Conservation (phyloP, 208 protist species). For the Trypanosoma avium region DNA sequence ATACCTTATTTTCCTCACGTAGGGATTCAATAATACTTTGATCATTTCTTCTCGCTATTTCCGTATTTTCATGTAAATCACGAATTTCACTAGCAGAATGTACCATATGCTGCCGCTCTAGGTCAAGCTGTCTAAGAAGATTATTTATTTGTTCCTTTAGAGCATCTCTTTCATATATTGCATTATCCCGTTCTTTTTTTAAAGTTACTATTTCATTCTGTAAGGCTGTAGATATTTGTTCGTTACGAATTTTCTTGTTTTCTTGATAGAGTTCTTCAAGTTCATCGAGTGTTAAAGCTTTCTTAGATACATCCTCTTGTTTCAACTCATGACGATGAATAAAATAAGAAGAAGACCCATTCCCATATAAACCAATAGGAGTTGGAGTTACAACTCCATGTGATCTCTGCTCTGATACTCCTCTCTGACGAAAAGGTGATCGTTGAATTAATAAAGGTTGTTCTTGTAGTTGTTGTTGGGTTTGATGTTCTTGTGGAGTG, state of each 20-base stretch:
- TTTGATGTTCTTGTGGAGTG: not conserved
- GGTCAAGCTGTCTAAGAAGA: slow-evolving; percentile 21
- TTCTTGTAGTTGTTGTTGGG: not conserved
- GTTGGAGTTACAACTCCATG: not conserved
- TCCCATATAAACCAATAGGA: not conserved
- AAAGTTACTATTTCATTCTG: not conserved
- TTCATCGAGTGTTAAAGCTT: slow-evolving; percentile 20
- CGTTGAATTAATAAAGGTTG: not conserved
- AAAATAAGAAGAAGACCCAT: not conserved
- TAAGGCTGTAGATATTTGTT: not conserved
- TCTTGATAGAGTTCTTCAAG: slow-evolving; percentile 10
- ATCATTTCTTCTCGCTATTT: slow-evolving; percentile 10
- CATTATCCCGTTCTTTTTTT: slow-evolving; percentile 6
- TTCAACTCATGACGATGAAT: not conserved
- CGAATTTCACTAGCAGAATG: slow-evolving; percentile 33
- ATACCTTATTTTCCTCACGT: slow-evolving; percentile 21
- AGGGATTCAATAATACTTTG: slow-evolving; percentile 18
- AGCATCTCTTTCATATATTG: not conserved
- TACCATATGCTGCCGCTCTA: slow-evolving; percentile 34
- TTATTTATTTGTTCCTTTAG: slow-evolving; percentile 17
- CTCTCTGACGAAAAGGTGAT: too few species aligned
- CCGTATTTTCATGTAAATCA: slow-evolving; percentile 26
- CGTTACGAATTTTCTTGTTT: not conserved
- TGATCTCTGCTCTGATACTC: not conserved
- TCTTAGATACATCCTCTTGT: slow-evolving; percentile 16